Conservation (phyloP, 2,329 filamentous ascomycete genomes). For the Arthrobotrys conoides region DNA sequence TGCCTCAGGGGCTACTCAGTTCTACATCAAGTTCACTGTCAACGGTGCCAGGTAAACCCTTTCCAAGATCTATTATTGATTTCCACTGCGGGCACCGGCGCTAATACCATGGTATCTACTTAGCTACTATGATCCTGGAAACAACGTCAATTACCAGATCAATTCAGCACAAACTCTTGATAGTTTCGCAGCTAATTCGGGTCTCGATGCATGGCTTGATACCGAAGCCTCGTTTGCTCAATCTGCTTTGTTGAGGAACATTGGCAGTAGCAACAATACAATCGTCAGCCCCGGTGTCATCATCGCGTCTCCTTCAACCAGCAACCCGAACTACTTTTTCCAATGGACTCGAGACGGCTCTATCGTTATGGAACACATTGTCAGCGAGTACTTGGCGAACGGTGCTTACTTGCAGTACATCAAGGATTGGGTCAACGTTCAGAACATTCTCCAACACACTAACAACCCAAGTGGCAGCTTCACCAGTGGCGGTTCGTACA, state of each 20-base stretch:
- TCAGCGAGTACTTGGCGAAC: conserved; percentile 66
- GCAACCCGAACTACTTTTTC: conserved; percentile 68
- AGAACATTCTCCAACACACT: conserved; percentile 37
- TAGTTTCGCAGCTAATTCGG: conserved; percentile 19
- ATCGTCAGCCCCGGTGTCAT: conserved; percentile 65
- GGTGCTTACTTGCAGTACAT: conserved; percentile 53
- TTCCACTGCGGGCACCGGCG: background rate
- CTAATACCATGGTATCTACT: too few relatives aligned
- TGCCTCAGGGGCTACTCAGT: conserved; percentile 45
- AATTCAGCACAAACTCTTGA: background rate
- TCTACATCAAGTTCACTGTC: conserved; percentile 49
- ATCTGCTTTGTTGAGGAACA: conserved; percentile 25
- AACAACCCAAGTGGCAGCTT: conserved; percentile 63
- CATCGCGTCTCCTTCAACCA: conserved; percentile 68
- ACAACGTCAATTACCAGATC: conserved; percentile 50
- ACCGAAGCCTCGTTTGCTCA: conserved; percentile 44
- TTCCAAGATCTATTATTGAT: background rate
- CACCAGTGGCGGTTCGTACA: conserved; percentile 36
- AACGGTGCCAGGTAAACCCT: conserved; percentile 25
- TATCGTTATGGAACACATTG: conserved; percentile 68
- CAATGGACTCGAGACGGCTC: conserved; percentile 69
- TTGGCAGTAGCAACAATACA: conserved; percentile 52
- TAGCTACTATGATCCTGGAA: conserved; percentile 56
- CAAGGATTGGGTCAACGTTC: conserved; percentile 49
- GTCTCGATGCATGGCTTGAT: conserved; percentile 48